Evolutionary conservation across 2,329 filamentous ascomycete genomes (phyloP), one percentile per base, ranked within the genome.

Genomic region (Gyromitra esculenta): DNA sequence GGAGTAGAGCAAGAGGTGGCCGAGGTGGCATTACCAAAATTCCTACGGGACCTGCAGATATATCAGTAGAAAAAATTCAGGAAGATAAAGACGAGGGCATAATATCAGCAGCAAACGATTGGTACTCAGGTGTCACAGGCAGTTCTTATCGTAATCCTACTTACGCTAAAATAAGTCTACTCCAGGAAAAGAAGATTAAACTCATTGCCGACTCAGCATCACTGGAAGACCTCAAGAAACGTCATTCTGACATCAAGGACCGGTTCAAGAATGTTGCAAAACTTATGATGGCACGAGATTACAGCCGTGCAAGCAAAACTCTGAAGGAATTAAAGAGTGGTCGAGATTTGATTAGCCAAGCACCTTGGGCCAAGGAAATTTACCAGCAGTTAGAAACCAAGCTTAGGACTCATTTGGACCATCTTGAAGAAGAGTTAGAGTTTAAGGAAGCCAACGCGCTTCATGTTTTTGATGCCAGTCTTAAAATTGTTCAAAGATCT

Each of bases 61-160:
- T 50, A 48, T 39, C 50, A 21, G 31, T 43, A 9, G 41, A 70
- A 25, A 75, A 57, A 25, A 25, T 65, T n/a, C 72, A 75, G 65
- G 72, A 70, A 52, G 65, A 75, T 11, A 75, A 70, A 50, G 59
- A 64, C 39, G 65, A 65, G 50, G 56, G 18, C 25, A 65, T 41
- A 56, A 52, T 59, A 59, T 64, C 37, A 7, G 35, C 72, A 56
- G 52, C 72, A 41, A 71, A 63, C 66, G 72, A 69, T 21, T 75
- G 72, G 72, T 75, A 70, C 60, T 75, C 72, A 41, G 72, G 72
- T 70, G 72, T 75, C 48, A 75, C 72, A 41, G 72, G 72, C n/a
- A 64, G 57, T 43, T 75, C 72, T 11, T 75, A 75, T 65, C 72
- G 66, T 43, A 64, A 75, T 25, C 72, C 72, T 18, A 57, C 60